phyloP scores from a whole-genome alignment of 305 asterid genomes.

The Solanum hybrid region DNA sequence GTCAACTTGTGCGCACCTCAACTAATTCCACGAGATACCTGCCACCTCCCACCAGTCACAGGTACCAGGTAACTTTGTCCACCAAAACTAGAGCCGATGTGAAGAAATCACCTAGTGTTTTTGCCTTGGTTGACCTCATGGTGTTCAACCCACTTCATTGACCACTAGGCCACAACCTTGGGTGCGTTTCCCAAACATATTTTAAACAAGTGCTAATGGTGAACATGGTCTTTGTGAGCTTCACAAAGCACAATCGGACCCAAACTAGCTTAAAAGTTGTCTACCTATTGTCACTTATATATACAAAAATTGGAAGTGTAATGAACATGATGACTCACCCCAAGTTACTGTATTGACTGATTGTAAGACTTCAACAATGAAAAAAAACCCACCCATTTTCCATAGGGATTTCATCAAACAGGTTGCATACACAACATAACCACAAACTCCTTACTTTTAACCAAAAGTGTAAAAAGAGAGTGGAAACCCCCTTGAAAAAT shows the following conservation, averaged over 20 bases:
- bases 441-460: too few relatives aligned
- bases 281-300: not conserved
- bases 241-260: not conserved
- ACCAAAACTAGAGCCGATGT: not conserved
- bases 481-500: too few relatives aligned
- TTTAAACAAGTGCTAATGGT: not conserved
- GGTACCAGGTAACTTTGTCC: not conserved
- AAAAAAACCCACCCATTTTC: not conserved
- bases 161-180: not conserved
- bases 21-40: not conserved
- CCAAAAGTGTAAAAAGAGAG: too few relatives aligned
- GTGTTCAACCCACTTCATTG: not conserved
- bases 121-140: not conserved
- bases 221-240: not conserved
- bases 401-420: too few relatives aligned
- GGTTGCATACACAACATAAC: too few relatives aligned
- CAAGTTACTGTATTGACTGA: not conserved
- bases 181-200: not conserved
- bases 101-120: not conserved
- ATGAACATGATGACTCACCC: not conserved
- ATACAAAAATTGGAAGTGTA: not conserved
- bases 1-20: not conserved
- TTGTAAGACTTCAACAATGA: not conserved
- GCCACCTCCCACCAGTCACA: not conserved
- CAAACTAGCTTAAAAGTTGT: not conserved